Evolutionary conservation across 768 basidiomycete genomes (phyloP), one percentile per base, ranked within the genome.

Genomic region (Tulasnella calospora): DNA sequence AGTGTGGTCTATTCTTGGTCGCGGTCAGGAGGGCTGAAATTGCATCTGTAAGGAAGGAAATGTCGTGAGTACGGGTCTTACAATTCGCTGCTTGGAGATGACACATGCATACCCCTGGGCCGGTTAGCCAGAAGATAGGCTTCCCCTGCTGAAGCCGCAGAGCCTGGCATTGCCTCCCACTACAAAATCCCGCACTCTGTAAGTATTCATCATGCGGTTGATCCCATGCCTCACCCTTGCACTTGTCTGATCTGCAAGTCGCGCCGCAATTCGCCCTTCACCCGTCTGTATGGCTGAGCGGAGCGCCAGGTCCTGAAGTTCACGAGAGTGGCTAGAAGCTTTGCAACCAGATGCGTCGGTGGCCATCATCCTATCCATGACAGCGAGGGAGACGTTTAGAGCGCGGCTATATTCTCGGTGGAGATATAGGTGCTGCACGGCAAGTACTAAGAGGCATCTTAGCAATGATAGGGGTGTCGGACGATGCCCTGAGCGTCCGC

Each of bases 241-340:
- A 15, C 46, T 23, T 10, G 46, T 75, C n/a, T 67, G 80, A 72
- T 80, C 78, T n/a, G 78, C 78, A 36, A 79, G 40, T 41, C 35
- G n/a, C 19, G 40, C 67, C 5, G 74, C 79, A 40, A 46, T 67
- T 0, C 36, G 3, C 10, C 33, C 35, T 61, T 79, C 36, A n/a
- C 44, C 19, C 2, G 71, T n/a, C 70, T 76, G 44, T 2, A 79
- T 36, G 36, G 79, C 74, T 41, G 74, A 79, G 17, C 79, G 79
- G 15, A 80, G 74, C 9, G 79, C 80, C 35, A 80, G 71, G 40
- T 80, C 80, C 9, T 79, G 61, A 41, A 79, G 71, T 38, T 80
- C 80, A 33, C 78, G 76, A 30, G 73, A 44, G 44, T 74, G 73
- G 33, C 73, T 74, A n/a, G 44, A 38, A 15, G 73, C 46, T 23